A percentile compares a stretch with the other conserved stretches of the same genome.
These are phyloP conservation scores for Lumnitzera littorea DNA, from an alignment of 345 rosid genomes.

Conservation along the genomic window DNA sequence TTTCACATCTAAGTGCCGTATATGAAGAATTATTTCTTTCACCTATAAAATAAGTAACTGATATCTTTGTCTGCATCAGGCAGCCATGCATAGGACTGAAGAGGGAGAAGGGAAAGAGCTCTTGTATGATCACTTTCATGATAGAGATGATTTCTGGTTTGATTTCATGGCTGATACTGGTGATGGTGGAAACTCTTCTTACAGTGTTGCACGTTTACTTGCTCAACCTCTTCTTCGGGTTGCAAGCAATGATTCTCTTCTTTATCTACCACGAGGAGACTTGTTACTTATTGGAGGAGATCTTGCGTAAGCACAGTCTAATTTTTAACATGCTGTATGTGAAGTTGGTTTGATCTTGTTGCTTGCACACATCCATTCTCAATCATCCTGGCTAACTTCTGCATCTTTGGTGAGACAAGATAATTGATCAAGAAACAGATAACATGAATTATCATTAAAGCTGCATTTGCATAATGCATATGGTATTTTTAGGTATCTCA, in stretches of 20 bases:
- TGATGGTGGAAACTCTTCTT: constrained; percentile 98
- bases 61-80: constrained; percentile 32
- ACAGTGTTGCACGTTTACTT: constrained; percentile 76
- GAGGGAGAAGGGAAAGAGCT: constrained; percentile 51
- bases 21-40: no score
- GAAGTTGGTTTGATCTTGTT: constrained; percentile 4
- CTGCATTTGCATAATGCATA: no score
- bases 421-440: no score
- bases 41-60: no score
- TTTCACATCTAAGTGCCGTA: no score
- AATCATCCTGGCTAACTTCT: no score
- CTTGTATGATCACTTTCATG: constrained; percentile 71
- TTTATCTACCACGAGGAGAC: constrained; percentile 58
- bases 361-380: background rate
- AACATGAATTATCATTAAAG: no score
- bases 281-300: constrained; percentile 94
- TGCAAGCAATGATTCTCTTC: constrained; percentile 30
- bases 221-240: constrained; percentile 67
- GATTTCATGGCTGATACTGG: constrained; percentile 99
- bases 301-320: constrained; percentile 80
- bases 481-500: no score
- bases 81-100: constrained; percentile 68
- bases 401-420: no score
- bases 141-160: constrained; percentile 82
- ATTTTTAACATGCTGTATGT: constrained; percentile 10